Base-by-base conservation (phyloP, 352 stramenopile genomes). In the Hyaloperonospora arabidopsidis region DNA sequence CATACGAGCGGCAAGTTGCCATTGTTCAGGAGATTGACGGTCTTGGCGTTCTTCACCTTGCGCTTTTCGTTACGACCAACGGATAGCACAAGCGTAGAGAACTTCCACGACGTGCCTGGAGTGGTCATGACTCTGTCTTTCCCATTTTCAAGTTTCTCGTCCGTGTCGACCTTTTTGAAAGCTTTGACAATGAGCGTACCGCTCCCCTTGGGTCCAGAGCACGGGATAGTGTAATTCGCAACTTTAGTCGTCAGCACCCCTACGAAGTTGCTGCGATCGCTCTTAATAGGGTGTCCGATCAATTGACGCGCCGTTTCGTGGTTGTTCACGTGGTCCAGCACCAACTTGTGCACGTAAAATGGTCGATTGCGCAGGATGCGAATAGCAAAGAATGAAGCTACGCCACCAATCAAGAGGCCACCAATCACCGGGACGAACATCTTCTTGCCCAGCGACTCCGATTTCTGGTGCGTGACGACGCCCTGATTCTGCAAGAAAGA, bases 291-390 rank as follows among this genome's bases (percentile, higher is more conserved):
- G 54, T 86, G 68, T 17, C 79, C 79, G 8, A 89, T 65, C 17
- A 84, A 45, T 39, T 75, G 65, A 0, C 76, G 72, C 13, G 79
- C 79, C 47, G 64, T 56, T n/a, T 78, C 67, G 60, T 72, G 77
- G 57, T 87, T 86, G 59, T 89, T 89, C 14, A 86, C 74, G 36
- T 82, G 77, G 52, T 87, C 79, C 19, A 89, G 57, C 45, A 83
- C 79, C 25, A 89, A 53, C 41, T 87, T 89, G 70, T 87, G 79
- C 59, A 87, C 76, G 71, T 89, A 89, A 53, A 81, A 85, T 47
- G 79, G 73, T 44, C 76, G 74, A 57, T 87, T 87, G 53, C 75
- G 79, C 35, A 89, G 54, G 49, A 89, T 86, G 19, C 79, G 79
- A 50, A 89, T 86, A 19, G 80, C 57, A 32, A 87, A 76, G 63